Percentiles rank a stretch among this genome's conserved stretches.
Conservation (phyloP, 2,329 filamentous ascomycete genomes). For the Cercospora beticola region DNA sequence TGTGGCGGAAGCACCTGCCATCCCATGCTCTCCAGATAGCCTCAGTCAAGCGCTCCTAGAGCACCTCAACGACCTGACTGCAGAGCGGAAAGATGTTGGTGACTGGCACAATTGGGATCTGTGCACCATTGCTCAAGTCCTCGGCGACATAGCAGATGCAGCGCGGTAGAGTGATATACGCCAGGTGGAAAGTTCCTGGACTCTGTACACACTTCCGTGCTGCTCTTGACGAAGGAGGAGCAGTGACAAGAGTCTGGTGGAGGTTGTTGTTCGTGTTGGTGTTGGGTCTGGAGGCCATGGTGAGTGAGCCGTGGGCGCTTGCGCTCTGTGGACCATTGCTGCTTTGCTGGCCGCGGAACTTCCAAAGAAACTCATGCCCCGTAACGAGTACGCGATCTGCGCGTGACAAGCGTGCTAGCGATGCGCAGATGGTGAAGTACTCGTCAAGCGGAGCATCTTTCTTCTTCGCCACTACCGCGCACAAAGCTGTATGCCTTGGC, state of each 20-base stretch:
- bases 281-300: slow-evolving; percentile 27
- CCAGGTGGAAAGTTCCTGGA: background rate
- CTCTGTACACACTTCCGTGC: background rate
- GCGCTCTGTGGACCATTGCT: slow-evolving; percentile 20
- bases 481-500: slow-evolving; percentile 37
- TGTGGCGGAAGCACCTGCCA: background rate
- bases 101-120: slow-evolving; percentile 10
- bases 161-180: background rate
- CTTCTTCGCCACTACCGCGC: slow-evolving; percentile 51
- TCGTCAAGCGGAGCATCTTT: slow-evolving; percentile 48
- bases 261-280: slow-evolving; percentile 22
- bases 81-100: slow-evolving; percentile 13
- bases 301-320: slow-evolving; percentile 19
- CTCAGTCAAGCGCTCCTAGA: background rate
- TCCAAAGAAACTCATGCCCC: background rate
- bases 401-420: slow-evolving; percentile 18
- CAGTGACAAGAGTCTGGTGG: background rate
- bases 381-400: background rate
- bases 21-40: background rate
- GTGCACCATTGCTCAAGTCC: slow-evolving; percentile 2
- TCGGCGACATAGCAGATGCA: background rate
- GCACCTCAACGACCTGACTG: slow-evolving; percentile 9
- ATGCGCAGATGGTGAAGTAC: slow-evolving; percentile 50
- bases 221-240: background rate
- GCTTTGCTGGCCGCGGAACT: slow-evolving; percentile 11